Percentiles rank a stretch among this genome's conserved stretches.
These are phyloP conservation scores for Claviceps pazoutovae DNA, from an alignment of 2,329 filamentous ascomycete species.

Conservation along the genomic window DNA sequence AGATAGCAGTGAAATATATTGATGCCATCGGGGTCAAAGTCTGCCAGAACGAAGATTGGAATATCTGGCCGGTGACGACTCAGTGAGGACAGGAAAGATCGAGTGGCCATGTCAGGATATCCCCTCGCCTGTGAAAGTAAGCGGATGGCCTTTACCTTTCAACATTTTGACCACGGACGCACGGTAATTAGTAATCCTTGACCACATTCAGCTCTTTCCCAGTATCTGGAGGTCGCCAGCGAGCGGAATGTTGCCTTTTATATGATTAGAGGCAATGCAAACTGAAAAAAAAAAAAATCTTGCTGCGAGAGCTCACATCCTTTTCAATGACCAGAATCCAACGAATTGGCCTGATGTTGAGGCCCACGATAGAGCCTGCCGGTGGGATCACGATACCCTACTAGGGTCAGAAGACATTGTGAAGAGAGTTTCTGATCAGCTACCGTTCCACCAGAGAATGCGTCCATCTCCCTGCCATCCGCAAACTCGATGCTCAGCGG, in stretches of 20 bases:
- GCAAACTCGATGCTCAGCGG: conserved; percentile 32
- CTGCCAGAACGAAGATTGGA: conserved; percentile 50
- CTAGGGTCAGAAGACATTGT: conserved; percentile 5
- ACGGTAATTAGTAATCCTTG: conserved; percentile 58
- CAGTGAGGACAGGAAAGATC: conserved; percentile 46
- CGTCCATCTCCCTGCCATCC: conserved; percentile 27
- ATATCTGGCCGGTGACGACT: conserved; percentile 32
- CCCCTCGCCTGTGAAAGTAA: conserved; percentile 51
- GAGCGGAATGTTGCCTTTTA: conserved; percentile 60
- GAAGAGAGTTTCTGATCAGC: neutral
- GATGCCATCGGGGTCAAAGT: conserved; percentile 66
- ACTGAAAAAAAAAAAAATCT: neutral
- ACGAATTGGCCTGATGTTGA: conserved; percentile 34
- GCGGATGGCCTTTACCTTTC: neutral
- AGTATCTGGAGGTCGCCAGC: conserved; percentile 43
- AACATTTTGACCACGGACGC: neutral
- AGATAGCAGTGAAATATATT: conserved; percentile 63
- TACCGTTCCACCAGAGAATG: conserved; percentile 17
- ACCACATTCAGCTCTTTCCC: conserved; percentile 31
- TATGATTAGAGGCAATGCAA: neutral
- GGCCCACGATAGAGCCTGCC: conserved; percentile 29
- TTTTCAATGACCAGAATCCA: conserved; percentile 72
- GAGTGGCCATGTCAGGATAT: conserved; percentile 62
- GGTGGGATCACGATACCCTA: conserved; percentile 50
- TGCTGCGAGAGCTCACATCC: conserved; percentile 36